Evolutionary conservation across 768 basidiomycete species (phyloP), one percentile per base, ranked within the genome.

Genomic region (Tephrocybe rancida): DNA sequence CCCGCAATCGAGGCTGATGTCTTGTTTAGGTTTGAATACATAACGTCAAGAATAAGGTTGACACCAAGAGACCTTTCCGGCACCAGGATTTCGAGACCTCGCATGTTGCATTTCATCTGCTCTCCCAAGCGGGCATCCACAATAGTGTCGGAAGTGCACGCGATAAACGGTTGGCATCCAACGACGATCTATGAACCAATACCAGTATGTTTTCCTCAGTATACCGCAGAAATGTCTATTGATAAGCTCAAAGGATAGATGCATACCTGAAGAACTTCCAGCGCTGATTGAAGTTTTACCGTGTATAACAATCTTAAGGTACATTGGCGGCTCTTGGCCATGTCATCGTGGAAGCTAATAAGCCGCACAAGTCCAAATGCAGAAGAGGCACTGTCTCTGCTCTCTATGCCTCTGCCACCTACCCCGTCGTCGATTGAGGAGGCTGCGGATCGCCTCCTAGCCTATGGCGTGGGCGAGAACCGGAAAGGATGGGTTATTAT

Each of bases 181-280:
- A 72, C 73, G 41, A 78, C 82, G 1, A 83, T 95, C 38, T 96
- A 87, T 60, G 93, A 95, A 70, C 94, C 94, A 1, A 89, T 94
- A 57, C 92, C 92, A 52, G 92, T 92, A 44, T 52, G 84, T 76
- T 5, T 16, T 18, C 25, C 18, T 2, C 14, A 35, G 25, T 54
- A 47, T 34, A 39, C 22, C 13, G 37, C 26, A 30, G 38, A 7
- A 22, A 26, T 14, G 10, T 30, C 19, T 29, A 39, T 11, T 34
- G 45, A 54, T 3, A 10, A n/a, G 14, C 21, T 30, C n/a, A 24
- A 68, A 93, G 87, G 81, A 88, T 64, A 81, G 86, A 56, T 96
- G 94, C 63, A 67, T 88, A 25, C 92, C 93, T 29, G 85, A 81
- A 57, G 89, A 94, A 64, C 70, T 95, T 8, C 81, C 84, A n/a